These are phyloP conservation scores for Penicillium glabrum DNA, from an alignment of 2,329 filamentous ascomycete species.

Conservation along the genomic window DNA sequence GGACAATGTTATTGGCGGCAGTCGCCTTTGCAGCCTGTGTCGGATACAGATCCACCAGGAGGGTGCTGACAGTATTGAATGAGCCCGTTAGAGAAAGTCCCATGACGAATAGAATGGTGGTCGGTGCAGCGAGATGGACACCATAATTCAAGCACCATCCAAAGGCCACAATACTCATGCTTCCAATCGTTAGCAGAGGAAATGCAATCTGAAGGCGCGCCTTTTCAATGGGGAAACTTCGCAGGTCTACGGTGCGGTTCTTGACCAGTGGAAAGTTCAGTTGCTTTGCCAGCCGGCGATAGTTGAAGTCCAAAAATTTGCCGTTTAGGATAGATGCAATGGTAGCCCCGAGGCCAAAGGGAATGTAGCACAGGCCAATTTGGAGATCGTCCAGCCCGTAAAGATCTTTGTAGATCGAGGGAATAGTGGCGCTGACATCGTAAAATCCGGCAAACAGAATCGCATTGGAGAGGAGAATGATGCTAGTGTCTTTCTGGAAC, in stretches of 20 bases:
- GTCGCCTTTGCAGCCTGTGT: constrained; percentile 43
- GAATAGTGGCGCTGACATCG: constrained; percentile 41
- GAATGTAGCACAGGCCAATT: constrained; percentile 45
- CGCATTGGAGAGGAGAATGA: constrained; percentile 40
- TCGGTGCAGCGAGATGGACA: constrained; percentile 35
- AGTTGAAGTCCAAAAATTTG: constrained; percentile 47
- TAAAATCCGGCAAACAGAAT: constrained; percentile 45
- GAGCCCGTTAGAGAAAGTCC: constrained; percentile 41
- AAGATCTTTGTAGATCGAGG: constrained; percentile 33
- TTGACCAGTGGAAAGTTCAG: constrained; percentile 33
- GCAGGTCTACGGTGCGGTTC: constrained; percentile 38
- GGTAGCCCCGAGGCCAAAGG: constrained; percentile 42
- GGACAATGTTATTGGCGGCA: constrained; percentile 45
- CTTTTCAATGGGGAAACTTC: constrained; percentile 45
- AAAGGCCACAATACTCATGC: constrained; percentile 37
- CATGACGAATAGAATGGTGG: constrained; percentile 41
- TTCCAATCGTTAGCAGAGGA: constrained; percentile 35
- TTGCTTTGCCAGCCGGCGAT: constrained; percentile 34
- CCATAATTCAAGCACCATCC: constrained; percentile 42
- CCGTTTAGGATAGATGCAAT: constrained; percentile 41
- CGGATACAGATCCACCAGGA: constrained; percentile 49
- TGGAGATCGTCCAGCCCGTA: constrained; percentile 44
- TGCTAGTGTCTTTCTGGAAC: constrained; percentile 35
- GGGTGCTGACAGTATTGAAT: constrained; percentile 47
- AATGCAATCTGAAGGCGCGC: constrained; percentile 43